Conservation (phyloP, 352 stramenopile species). For the Pythium coloratum region DNA sequence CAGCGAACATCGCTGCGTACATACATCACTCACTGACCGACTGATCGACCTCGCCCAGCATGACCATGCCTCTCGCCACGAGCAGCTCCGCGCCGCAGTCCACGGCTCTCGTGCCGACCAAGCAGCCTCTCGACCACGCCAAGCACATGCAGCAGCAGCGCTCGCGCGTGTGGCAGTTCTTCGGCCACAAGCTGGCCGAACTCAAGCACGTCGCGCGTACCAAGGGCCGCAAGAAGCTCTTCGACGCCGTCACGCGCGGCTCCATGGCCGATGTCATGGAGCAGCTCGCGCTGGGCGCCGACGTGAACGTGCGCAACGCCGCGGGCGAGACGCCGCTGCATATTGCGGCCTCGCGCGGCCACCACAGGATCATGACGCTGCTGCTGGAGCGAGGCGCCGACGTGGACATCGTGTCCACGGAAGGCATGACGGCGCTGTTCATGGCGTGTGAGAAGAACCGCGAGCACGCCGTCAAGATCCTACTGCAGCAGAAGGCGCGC, state of each 20-base stretch:
- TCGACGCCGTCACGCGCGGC: conserved; percentile 61
- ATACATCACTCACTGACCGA: background rate
- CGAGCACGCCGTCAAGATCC: conserved; percentile 48
- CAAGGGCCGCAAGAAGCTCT: conserved; percentile 60
- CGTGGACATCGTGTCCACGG: conserved; percentile 50
- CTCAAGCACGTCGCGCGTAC: conserved; percentile 49
- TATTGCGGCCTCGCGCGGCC: conserved; percentile 52
- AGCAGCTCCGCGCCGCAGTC: conserved; percentile 17
- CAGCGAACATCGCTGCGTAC: conserved; percentile 5
- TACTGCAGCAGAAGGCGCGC: conserved; percentile 61
- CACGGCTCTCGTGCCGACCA: conserved; percentile 51
- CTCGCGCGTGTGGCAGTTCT: conserved; percentile 69
- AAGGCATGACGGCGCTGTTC: conserved; percentile 57
- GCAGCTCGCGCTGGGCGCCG: conserved; percentile 52
- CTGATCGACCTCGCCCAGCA: background rate
- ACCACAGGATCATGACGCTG: conserved; percentile 63
- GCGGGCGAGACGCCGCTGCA: conserved; percentile 60
- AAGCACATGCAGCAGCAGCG: conserved; percentile 28
- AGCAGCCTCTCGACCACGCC: conserved; percentile 36
- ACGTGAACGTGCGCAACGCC: conserved; percentile 51
- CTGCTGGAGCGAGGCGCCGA: conserved; percentile 68
- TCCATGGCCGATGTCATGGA: conserved; percentile 61
- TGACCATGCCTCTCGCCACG: conserved; percentile 22
- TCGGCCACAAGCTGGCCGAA: conserved; percentile 71
- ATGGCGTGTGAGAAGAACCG: conserved; percentile 65